Conservation (phyloP, 2,329 filamentous ascomycete genomes). For the Sporothrix protearum region DNA sequence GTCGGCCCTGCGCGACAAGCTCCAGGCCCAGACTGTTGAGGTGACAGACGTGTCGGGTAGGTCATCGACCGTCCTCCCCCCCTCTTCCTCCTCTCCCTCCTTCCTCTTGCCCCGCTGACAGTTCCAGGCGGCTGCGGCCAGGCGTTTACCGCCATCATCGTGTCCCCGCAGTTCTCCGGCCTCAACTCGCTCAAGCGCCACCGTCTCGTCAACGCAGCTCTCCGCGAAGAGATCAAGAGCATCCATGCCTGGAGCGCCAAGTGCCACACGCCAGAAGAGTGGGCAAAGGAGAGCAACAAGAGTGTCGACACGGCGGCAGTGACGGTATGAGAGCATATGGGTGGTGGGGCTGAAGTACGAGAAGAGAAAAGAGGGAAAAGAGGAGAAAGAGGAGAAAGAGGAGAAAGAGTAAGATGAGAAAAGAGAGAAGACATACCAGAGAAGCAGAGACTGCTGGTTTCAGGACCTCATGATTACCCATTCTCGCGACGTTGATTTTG, state of each 20-base stretch:
- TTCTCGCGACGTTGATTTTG: not conserved
- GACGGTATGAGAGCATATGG: conserved; percentile 38
- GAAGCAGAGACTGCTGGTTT: not conserved
- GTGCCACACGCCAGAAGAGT: conserved; percentile 88
- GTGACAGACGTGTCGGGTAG: conserved; percentile 93
- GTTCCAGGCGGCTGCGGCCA: conserved; percentile 55
- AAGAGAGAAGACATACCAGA: too few relatives aligned
- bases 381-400: too few relatives aligned
- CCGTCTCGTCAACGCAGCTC: conserved; percentile 74
- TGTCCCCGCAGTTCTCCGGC: conserved; percentile 64
- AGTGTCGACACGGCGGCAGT: conserved; percentile 55
- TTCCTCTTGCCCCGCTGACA: too few relatives aligned
- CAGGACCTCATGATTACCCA: not conserved
- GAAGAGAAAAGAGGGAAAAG: conserved; percentile 34
- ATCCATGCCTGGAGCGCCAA: conserved; percentile 96
- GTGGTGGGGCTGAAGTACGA: conserved; percentile 45
- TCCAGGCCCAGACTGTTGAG: conserved; percentile 75
- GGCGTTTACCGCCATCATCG: conserved; percentile 57
- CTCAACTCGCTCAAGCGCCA: conserved; percentile 79
- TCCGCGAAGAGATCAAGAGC: conserved; percentile 82
- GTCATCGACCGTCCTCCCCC: not conserved
- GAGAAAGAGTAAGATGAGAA: too few relatives aligned
- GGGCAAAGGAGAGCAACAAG: conserved; percentile 61
- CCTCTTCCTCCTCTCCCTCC: not conserved
- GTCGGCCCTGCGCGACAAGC: conserved; percentile 62